Evolutionary conservation across 2,329 filamentous ascomycete species (phyloP).

Genomic region (Colletotrichum lentis): DNA sequence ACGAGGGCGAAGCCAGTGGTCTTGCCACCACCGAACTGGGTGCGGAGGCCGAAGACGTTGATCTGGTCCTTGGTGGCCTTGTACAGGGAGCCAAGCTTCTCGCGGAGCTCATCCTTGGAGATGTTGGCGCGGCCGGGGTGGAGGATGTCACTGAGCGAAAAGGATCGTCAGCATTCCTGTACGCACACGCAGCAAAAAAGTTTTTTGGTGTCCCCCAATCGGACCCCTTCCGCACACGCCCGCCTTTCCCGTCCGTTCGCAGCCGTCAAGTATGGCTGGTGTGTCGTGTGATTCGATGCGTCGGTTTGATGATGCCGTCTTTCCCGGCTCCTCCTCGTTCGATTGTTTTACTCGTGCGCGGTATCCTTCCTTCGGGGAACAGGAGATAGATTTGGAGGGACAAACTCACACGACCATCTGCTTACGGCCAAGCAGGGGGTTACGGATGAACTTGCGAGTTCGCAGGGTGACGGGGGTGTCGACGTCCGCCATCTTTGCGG

Average conservation of each 20-base stretch:
- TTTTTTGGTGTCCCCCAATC: not conserved
- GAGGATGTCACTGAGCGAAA: conserved; percentile 85
- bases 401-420: conserved; percentile 98
- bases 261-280: not conserved
- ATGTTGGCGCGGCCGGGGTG: conserved; percentile 98
- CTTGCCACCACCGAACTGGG: conserved; percentile 99
- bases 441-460: conserved; percentile 99
- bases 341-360: conserved; percentile 2
- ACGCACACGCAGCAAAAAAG: not conserved
- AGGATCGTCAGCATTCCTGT: conserved; percentile 22
- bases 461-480: conserved; percentile 82
- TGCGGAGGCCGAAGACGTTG: conserved; percentile 97
- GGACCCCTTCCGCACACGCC: not conserved
- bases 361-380: not conserved
- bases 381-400: conserved; percentile 39
- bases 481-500: conserved; percentile 86
- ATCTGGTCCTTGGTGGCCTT: conserved; percentile 98
- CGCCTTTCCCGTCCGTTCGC: not conserved
- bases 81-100: conserved; percentile 94
- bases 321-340: not conserved
- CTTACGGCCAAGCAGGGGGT: conserved; percentile 97
- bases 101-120: conserved; percentile 97
- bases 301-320: not conserved
- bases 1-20: conserved; percentile 98
- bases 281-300: not conserved